phyloP scores from a whole-genome alignment of 2,329 filamentous ascomycete genomes.

The Sporothrix protearum region DNA sequence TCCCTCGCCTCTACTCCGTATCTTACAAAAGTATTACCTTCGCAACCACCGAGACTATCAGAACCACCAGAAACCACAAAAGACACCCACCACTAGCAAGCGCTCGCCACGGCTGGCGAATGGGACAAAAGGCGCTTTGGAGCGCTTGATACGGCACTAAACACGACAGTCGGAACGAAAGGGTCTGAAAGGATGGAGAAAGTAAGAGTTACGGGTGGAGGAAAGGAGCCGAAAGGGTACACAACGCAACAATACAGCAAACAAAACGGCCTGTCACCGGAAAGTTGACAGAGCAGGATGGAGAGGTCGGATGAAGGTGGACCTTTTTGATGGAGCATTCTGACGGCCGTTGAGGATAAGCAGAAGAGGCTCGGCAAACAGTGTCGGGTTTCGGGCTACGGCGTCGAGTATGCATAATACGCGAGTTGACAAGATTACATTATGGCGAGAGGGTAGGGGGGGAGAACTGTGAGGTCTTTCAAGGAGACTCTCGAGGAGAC shows the following conservation, averaged over 20 bases:
- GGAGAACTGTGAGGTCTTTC: neutral
- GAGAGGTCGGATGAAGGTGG: neutral
- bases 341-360: neutral
- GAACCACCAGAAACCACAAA: neutral
- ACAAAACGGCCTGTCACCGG: neutral
- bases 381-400: neutral
- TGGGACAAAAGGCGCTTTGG: neutral
- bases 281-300: neutral
- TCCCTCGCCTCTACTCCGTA: conserved; percentile 2
- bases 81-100: neutral
- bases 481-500: neutral
- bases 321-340: neutral
- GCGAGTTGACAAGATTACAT: neutral
- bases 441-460: neutral
- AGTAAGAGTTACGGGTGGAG: neutral
- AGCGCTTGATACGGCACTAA: neutral
- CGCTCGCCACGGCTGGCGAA: conserved; percentile 5
- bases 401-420: neutral
- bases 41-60: neutral
- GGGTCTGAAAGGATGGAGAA: neutral
- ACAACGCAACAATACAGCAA: neutral
- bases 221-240: neutral
- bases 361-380: neutral
- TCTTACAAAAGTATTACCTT: no score
- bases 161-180: neutral